These are phyloP conservation scores for Durio zibethinus DNA, from an alignment of 345 rosid species.

Conservation along the genomic window DNA sequence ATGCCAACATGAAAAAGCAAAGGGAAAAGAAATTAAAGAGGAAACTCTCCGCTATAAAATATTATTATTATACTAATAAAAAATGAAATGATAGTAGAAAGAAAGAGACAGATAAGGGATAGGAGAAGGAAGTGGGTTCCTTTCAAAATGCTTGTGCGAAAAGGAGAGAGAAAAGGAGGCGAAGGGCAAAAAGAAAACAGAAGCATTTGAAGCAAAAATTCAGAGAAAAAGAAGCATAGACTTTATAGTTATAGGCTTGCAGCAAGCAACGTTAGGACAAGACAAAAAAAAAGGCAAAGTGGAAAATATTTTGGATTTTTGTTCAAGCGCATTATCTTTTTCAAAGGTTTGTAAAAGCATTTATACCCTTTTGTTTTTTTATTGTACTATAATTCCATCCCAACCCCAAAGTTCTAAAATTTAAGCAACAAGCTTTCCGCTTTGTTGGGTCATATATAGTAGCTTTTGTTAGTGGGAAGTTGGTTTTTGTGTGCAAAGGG, in stretches of 20 bases:
- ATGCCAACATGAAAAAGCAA: neutral
- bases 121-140: neutral
- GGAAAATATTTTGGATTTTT: conserved; percentile 17
- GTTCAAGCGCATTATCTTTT: conserved; percentile 20
- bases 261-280: neutral
- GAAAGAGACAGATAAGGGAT: neutral
- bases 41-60: too few species aligned
- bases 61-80: too few species aligned
- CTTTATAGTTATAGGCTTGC: too few species aligned
- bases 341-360: conserved; percentile 15
- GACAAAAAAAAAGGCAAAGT: neutral
- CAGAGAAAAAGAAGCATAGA: too few species aligned
- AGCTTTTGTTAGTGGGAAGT: neutral
- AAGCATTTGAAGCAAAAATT: neutral
- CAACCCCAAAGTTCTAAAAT: conserved; percentile 24
- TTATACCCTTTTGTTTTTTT: conserved; percentile 7
- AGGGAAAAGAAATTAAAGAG: neutral
- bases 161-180: too few species aligned
- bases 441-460: neutral
- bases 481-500: neutral
- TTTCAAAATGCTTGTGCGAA: too few species aligned
- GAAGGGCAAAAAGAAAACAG: conserved; percentile 1
- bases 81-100: neutral
- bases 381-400: conserved; percentile 20
- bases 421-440: conserved; percentile 20